A percentile compares a stretch with the other conserved stretches of the same genome.
Conservation (phyloP, 352 stramenopile species). For the Globisporangium carolinianum region DNA sequence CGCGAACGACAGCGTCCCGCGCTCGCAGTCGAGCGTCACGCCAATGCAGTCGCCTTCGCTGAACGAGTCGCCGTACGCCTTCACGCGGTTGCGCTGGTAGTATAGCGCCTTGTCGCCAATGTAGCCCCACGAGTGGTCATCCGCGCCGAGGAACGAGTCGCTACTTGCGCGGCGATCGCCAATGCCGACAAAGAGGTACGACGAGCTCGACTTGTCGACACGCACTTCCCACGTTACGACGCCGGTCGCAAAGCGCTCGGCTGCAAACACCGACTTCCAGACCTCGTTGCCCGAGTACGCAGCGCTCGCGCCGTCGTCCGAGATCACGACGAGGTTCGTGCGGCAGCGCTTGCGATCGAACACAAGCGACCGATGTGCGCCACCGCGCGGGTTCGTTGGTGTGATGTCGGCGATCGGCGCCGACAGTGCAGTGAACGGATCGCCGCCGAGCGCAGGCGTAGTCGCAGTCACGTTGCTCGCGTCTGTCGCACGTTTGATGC, state of each 20-base stretch:
- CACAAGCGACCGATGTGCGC: neutral
- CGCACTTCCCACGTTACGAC: constrained; percentile 78
- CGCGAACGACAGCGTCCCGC: constrained; percentile 77
- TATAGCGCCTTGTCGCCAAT: constrained; percentile 99
- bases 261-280: constrained; percentile 86
- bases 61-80: constrained; percentile 85
- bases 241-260: constrained; percentile 60
- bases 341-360: constrained; percentile 68
- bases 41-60: constrained; percentile 82
- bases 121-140: constrained; percentile 97
- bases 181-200: constrained; percentile 97
- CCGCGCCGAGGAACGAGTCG: constrained; percentile 95
- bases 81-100: constrained; percentile 93
- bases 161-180: constrained; percentile 87
- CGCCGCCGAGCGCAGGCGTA: neutral
- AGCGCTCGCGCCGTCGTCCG: constrained; percentile 57
- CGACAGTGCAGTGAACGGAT: constrained; percentile 8
- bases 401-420: neutral
- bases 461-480: neutral
- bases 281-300: constrained; percentile 77
- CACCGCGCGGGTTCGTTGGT: too few species aligned
- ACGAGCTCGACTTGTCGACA: constrained; percentile 93
- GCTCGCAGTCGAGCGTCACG: constrained; percentile 78
- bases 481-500: neutral
- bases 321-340: constrained; percentile 54